These are phyloP conservation scores for Psilocybe sp. DNA, from an alignment of 768 basidiomycete species.

Conservation along the genomic window DNA sequence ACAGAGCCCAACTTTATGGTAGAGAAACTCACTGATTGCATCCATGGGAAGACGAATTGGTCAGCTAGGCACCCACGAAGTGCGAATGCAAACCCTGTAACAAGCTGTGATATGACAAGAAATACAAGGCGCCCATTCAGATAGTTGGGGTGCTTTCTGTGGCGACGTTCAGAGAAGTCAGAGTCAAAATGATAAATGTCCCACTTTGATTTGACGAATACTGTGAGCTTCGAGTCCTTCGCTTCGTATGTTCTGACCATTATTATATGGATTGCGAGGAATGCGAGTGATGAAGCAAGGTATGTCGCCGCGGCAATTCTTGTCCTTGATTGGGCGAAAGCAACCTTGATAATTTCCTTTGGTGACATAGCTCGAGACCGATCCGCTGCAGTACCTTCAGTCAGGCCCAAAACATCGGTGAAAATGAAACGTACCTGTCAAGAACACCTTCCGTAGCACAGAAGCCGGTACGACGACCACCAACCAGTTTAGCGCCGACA, in stretches of 20 bases:
- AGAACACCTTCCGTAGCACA: constrained; percentile 53
- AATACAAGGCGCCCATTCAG: constrained; percentile 69
- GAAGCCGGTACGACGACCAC: constrained; percentile 54
- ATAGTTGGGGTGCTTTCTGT: constrained; percentile 72
- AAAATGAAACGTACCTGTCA: constrained; percentile 47
- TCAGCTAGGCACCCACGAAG: constrained; percentile 64
- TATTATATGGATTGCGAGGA: constrained; percentile 41
- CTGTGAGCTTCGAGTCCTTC: constrained; percentile 38
- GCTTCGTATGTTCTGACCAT: constrained; percentile 33
- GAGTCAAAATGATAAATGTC: constrained; percentile 11
- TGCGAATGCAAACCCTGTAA: constrained; percentile 43
- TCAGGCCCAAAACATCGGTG: neutral
- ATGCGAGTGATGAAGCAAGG: constrained; percentile 39
- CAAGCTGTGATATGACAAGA: constrained; percentile 50
- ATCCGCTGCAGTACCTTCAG: constrained; percentile 30
- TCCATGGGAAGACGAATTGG: constrained; percentile 51
- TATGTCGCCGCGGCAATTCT: constrained; percentile 45
- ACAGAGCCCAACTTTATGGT: neutral
- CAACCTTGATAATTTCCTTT: constrained; percentile 40
- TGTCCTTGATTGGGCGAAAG: constrained; percentile 46
- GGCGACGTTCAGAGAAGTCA: neutral
- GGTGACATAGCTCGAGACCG: constrained; percentile 52
- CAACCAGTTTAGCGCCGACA: constrained; percentile 44
- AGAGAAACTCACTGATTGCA: constrained; percentile 16
- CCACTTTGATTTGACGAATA: constrained; percentile 71